Conservation (phyloP, 148 eudicot species). For the Selenicereus undatus region DNA sequence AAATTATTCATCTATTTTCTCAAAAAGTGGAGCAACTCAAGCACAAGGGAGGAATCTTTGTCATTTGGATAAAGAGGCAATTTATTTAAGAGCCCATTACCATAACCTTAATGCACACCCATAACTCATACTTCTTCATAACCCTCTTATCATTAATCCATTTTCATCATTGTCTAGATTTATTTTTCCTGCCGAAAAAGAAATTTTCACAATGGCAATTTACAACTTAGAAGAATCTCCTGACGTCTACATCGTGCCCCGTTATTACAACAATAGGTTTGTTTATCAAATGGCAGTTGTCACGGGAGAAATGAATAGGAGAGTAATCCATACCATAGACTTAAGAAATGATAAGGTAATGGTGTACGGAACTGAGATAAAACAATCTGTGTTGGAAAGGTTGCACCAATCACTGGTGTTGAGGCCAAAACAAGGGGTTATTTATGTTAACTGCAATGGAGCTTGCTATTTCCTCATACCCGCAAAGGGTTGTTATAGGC, state of each 20-base stretch:
- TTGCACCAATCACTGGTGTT: conserved; percentile 28
- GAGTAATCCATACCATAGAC: conserved; percentile 26
- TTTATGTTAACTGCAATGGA: conserved; percentile 30
- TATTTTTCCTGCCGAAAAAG: not conserved
- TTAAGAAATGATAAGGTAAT: conserved; percentile 24
- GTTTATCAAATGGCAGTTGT: conserved; percentile 21
- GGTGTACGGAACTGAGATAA: conserved; percentile 26
- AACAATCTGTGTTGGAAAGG: conserved; percentile 14
- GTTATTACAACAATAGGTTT: conserved; percentile 19
- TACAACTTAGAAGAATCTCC: conserved; percentile 29
- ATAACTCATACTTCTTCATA: not conserved
- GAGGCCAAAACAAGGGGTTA: conserved; percentile 18
- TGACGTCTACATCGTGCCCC: conserved; percentile 22
- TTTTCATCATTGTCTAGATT: not conserved
- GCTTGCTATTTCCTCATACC: conserved; percentile 27
- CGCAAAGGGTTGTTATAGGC: conserved; percentile 21
- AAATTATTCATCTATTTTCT: not conserved
- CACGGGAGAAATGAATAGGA: conserved; percentile 9
- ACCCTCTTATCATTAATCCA: not conserved
- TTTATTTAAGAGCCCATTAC: too few species aligned
- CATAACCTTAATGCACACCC: not conserved
- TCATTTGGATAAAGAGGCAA: not conserved
- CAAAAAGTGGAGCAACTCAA: not conserved
- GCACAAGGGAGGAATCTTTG: conserved; percentile 10
- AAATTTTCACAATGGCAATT: conserved; percentile 14